Evolutionary conservation across 1,139 yeast species (phyloP), one percentile per base, ranked within the genome.

Genomic region (Kluyveromyces sp.): DNA sequence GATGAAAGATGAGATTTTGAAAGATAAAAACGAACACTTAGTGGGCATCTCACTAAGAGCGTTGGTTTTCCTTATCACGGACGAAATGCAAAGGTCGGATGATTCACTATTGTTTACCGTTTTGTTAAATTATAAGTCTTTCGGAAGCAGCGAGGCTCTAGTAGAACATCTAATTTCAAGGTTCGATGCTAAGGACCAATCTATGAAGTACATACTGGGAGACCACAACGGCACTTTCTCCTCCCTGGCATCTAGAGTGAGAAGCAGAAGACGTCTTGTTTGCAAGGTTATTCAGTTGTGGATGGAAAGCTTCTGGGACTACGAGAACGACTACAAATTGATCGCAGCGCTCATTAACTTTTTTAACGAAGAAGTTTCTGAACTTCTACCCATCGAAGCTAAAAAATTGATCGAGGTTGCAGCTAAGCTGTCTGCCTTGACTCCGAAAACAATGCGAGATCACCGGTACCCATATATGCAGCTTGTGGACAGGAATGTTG

Each of bases 221-320:
- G 65, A 64, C 37, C 59, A 56, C 19, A 60, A 60, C 17, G 77
- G 74, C 33, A 63, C 67, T 15, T 73, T 70, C 49, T 64, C 73
- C 11, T 62, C 73, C 26, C 49, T 65, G 51, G 77, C 77, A 49
- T 67, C 78, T 17, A 70, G 73, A 46, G 56, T 82, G 42, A 78
- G 80, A 55, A 78, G 74, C 51, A 72, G 94, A 58, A 70, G 94
- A 55, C 75, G 79, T 48, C 66, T 82, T 44, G 78, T 86, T 35
- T 78, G 81, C 50, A 77, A 75, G 53, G 70, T 83, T 63, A 78
- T 87, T 55, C 83, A 78, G 56, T 68, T 79, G 41, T 89, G 97
- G 97, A 66, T 88, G 63, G 94, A 86, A 62, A 81, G 92, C 43
- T 87, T 83, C 59, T 89, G 96, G 96, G 76, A 78, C 52, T 76